Evolutionary conservation across 345 rosid genomes (phyloP), one percentile per base, ranked within the genome.

Genomic region (Arabidopsis thaliana): DNA sequence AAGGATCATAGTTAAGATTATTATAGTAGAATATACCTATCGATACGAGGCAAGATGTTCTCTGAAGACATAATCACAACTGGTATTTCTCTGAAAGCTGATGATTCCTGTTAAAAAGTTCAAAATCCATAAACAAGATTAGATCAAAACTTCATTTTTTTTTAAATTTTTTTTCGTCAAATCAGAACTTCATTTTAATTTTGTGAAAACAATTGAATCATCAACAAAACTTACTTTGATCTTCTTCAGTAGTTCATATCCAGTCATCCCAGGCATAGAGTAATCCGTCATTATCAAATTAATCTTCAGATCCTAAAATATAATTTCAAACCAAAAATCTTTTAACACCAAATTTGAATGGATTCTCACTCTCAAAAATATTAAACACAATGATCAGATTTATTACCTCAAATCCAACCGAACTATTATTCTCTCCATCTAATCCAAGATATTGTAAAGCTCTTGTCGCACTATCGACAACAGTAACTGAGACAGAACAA

Each of bases 21-120:
- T 16, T 11, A 25, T 12, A 20, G 16, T 16, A 49, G 55, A 46
- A 66, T 56, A 28, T 80, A 90, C 96, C 96, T 88, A 78, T 91
- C 92, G 40, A 88, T 85, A 13, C 89, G 91, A 71, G 97, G 62
- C 66, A 89, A 48, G 34, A 91, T 81, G 77, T 91, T 87, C 83
- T 91, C 94, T 12, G 97, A 91, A 1, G 97, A 91, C 97, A 91
- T 91, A 67, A 91, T 83, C 78, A 91, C 97, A 10, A 91, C 97
- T 28, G 94, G 97, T 33, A 89, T 80, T 76, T 89, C 89, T 78
- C 87, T 85, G 73, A 91, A 87, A 67, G 82, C 87, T 14, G 91
- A 84, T 44, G 96, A 90, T 83, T 82, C 89, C 93, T 90, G 85
- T 69, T 1, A 9, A 36, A 69, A 45, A 25, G 20, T 20, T 65